Conservation (phyloP, 2,329 filamentous ascomycete species). For the Metarhizium anisopliae region DNA sequence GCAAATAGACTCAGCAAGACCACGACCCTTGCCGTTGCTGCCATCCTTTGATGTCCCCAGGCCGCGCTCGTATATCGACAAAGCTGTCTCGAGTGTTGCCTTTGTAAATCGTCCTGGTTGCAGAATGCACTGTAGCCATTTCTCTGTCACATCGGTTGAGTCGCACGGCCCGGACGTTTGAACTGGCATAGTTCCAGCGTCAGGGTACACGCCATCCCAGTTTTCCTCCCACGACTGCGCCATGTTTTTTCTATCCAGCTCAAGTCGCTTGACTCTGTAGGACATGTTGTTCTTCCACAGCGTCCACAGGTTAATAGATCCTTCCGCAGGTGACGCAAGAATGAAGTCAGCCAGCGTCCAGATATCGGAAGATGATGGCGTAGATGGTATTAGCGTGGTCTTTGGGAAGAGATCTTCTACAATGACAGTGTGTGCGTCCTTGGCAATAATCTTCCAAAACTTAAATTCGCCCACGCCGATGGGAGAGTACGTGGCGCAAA, state of each 20-base stretch:
- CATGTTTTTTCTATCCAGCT: conserved; percentile 60
- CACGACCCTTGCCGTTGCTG: conserved; percentile 34
- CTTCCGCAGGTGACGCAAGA: conserved; percentile 46
- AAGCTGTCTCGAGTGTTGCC: conserved; percentile 72
- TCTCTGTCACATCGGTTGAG: conserved; percentile 63
- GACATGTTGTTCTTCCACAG: conserved; percentile 80
- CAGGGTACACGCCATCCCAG: conserved; percentile 63
- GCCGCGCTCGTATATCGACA: conserved; percentile 71
- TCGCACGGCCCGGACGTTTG: conserved; percentile 55
- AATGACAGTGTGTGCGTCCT: conserved; percentile 53
- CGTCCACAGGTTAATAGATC: conserved; percentile 58
- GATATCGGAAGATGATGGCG: conserved; percentile 61
- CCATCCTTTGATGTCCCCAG: conserved; percentile 25
- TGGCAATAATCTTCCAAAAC: conserved; percentile 70
- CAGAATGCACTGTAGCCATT: conserved; percentile 79
- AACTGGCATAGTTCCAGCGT: conserved; percentile 44
- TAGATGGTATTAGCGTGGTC: conserved; percentile 52
- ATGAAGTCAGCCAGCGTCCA: conserved; percentile 76
- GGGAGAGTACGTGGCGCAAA: conserved; percentile 78
- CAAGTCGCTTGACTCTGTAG: conserved; percentile 65
- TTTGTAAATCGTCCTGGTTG: conserved; percentile 74
- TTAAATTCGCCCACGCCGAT: conserved; percentile 86
- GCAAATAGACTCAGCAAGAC: conserved; percentile 69
- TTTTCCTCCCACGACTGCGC: conserved; percentile 51
- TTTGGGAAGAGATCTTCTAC: conserved; percentile 65